These are phyloP conservation scores for Leishmania tarentolae DNA, from an alignment of 208 protist genomes.

Conservation along the genomic window DNA sequence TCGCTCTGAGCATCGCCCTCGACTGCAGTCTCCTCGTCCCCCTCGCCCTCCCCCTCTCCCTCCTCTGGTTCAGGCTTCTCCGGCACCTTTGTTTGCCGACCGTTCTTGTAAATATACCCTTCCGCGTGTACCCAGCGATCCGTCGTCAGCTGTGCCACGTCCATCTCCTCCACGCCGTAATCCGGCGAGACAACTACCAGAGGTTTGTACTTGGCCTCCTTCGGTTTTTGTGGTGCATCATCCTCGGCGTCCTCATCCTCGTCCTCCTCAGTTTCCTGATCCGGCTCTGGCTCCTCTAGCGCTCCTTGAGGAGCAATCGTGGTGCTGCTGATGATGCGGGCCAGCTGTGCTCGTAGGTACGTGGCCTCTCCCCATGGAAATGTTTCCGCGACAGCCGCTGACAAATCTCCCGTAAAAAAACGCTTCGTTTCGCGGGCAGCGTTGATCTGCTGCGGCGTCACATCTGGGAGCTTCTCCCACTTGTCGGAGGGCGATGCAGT, in stretches of 20 bases:
- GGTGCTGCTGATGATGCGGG: constrained; percentile 91
- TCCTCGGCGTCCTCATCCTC: constrained; percentile 83
- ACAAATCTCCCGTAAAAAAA: constrained; percentile 91
- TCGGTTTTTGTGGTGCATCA: constrained; percentile 46
- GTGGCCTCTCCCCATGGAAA: constrained; percentile 93
- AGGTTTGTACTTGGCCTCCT: constrained; percentile 86
- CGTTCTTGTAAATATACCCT: constrained; percentile 83
- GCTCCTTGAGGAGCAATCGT: constrained; percentile 89
- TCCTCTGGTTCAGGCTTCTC: constrained; percentile 81
- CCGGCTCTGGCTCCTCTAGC: constrained; percentile 81
- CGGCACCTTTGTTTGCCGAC: constrained; percentile 90
- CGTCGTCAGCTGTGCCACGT: constrained; percentile 73
- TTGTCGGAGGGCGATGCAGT: constrained; percentile 64
- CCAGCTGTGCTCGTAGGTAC: constrained; percentile 94
- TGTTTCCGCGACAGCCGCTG: constrained; percentile 67
- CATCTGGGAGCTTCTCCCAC: constrained; percentile 91
- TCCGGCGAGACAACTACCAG: constrained; percentile 61
- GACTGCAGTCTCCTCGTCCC: constrained; percentile 54
- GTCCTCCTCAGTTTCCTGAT: constrained; percentile 82
- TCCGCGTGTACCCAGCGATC: constrained; percentile 92
- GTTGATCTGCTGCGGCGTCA: constrained; percentile 93
- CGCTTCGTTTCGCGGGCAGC: constrained; percentile 86
- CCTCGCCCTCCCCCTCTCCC: constrained; percentile 56
- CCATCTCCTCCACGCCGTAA: constrained; percentile 76
- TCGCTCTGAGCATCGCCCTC: constrained; percentile 61